A percentile compares a stretch with the other conserved stretches of the same genome.
Evolutionary conservation across 257 asterid species (phyloP).

Genomic region (Gentiana dahurica): DNA sequence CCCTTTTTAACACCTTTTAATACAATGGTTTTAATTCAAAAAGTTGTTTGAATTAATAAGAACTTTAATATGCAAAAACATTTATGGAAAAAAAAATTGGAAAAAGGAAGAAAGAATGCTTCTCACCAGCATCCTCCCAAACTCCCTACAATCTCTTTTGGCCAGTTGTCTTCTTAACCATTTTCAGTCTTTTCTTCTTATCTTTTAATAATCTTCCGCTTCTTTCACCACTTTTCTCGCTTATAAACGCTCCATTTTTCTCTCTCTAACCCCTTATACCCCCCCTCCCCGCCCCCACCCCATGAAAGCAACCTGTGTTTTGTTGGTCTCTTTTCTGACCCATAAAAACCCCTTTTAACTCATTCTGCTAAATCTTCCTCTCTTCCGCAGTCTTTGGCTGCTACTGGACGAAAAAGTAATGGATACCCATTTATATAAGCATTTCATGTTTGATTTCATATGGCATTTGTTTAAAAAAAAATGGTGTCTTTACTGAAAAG

Average conservation of each 20-base stretch:
- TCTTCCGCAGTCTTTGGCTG: background rate
- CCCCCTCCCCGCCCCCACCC: constrained; percentile 12
- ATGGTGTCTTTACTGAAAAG: background rate
- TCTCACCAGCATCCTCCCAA: too few relatives aligned
- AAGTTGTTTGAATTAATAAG: too few relatives aligned
- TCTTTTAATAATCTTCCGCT: background rate
- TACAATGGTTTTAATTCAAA: too few relatives aligned
- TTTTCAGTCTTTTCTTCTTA: too few relatives aligned
- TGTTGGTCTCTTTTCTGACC: constrained; percentile 4
- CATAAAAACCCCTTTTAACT: constrained; percentile 4
- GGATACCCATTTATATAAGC: background rate
- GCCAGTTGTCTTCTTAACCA: too few relatives aligned
- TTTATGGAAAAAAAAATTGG: too few relatives aligned
- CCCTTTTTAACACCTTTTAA: too few relatives aligned
- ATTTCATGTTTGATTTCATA: constrained; percentile 9
- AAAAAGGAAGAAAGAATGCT: too few relatives aligned
- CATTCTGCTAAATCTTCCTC: background rate
- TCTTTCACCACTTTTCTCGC: constrained; percentile 17
- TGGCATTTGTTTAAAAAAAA: background rate
- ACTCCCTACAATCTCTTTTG: too few relatives aligned
- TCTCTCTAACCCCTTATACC: constrained; percentile 6
- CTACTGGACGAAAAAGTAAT: background rate
- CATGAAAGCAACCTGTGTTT: constrained; percentile 47
- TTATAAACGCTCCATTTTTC: constrained; percentile 11
- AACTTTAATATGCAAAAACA: too few relatives aligned